Base-by-base conservation (phyloP, 2,329 filamentous ascomycete species). In the Onygenales sp. region DNA sequence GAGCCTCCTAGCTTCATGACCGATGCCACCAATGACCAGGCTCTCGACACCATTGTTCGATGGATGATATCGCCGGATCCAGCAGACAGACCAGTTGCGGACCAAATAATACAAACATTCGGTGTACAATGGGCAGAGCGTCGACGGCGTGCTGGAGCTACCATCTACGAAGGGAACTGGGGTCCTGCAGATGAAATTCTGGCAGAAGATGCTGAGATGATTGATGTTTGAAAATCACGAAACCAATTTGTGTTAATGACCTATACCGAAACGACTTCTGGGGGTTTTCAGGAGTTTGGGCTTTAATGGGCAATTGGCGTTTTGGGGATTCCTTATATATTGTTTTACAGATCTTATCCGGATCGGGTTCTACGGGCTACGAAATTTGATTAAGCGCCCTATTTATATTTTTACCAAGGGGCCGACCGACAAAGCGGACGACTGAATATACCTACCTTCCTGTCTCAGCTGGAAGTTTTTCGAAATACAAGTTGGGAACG, bases 131-230 rank as follows among this genome's bases (percentile, higher is more conserved):
- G 93, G 87, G 86, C 94, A 35, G 80, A 84, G 52, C 74, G 77
- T 50, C 84, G 90, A 57, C 84, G 90, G 53, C 84, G 86, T 53
- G 88, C 90, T 9, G 88, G 90, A 44, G 93, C 93, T n/a, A 96
- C 90, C 0, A 84, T 98, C 51, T 98, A 87, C 62, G 93, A 98
- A 72, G 93, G 93, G 58, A 93, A 89, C 67, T 98, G 91, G 87
- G 93, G 93, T 3, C 92, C 92, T 35, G 79, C 79, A 27, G 84
- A 84, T 58, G 79, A 84, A 57, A 74, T 83, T 17, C 72, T 83
- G 52, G 73, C 72, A 27, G 75, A 77, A 60, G 76, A 79, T 66
- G 76, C 79, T 45, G 82, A 85, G 66, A 84, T 84, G 79, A 80
- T 82, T 69, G 82, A 85, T 66, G 75, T 78, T 60, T 77, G 9